Conservation (phyloP, 2,329 filamentous ascomycete genomes). For the Nemania sp. region DNA sequence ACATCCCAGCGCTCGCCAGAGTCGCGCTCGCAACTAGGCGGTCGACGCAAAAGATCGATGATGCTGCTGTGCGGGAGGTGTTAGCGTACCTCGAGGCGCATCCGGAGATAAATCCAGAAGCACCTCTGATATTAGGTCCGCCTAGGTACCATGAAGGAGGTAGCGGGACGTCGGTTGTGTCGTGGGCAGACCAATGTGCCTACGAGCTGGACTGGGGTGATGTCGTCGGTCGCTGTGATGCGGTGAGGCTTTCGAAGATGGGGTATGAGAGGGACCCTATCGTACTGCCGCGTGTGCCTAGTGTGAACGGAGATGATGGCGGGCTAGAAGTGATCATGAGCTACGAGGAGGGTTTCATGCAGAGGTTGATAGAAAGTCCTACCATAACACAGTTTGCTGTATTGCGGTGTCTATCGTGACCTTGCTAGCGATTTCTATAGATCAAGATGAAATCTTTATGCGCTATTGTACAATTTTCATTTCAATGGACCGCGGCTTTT, state of each 20-base stretch:
- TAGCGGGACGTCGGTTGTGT: constrained; percentile 47
- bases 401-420: constrained; percentile 43
- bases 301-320: constrained; percentile 18
- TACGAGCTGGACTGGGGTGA: constrained; percentile 48
- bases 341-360: constrained; percentile 39
- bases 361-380: constrained; percentile 36
- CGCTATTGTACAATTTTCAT: constrained; percentile 22
- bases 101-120: constrained; percentile 9
- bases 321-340: constrained; percentile 47
- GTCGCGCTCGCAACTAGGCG: constrained; percentile 42
- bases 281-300: constrained; percentile 46
- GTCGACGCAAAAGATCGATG: constrained; percentile 39
- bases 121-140: constrained; percentile 20
- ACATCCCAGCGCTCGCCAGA: constrained; percentile 33
- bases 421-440: not conserved
- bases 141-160: constrained; percentile 12
- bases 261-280: constrained; percentile 44
- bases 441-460: not conserved
- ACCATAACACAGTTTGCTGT: constrained; percentile 39
- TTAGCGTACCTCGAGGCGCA: constrained; percentile 39
- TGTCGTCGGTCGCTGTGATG: constrained; percentile 44
- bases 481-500: not conserved
- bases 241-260: constrained; percentile 45
- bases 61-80: constrained; percentile 37
- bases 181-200: constrained; percentile 48